A percentile compares a stretch with the other conserved stretches of the same genome.
Conservation (phyloP, 192 early-diverging fungal species). For the Spizellomyces punctatus region DNA sequence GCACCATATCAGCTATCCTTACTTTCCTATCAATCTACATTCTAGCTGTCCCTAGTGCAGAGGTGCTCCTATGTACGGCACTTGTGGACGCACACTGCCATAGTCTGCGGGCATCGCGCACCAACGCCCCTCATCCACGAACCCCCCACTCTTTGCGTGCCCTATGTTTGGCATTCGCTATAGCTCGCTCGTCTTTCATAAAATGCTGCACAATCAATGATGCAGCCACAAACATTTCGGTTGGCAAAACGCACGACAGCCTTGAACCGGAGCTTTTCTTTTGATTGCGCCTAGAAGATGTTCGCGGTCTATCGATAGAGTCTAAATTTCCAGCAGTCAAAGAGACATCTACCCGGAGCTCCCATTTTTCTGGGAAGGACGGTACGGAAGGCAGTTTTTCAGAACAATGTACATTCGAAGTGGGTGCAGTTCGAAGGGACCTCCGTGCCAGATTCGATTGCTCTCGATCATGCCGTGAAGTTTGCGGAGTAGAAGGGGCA, state of each 20-base stretch:
- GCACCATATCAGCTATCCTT: too few relatives aligned
- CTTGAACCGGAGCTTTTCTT: background rate
- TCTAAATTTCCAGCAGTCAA: background rate
- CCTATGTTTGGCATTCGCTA: too few relatives aligned
- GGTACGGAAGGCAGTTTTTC: background rate
- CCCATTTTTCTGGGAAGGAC: slow-evolving; percentile 21
- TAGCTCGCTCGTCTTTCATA: slow-evolving; percentile 2
- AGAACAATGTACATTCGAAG: background rate
- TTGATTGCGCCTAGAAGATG: too few relatives aligned
- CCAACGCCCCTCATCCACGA: too few relatives aligned
- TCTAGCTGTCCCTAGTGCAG: too few relatives aligned
- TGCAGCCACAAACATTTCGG: slow-evolving; percentile 20
- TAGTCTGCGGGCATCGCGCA: too few relatives aligned
- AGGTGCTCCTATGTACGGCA: too few relatives aligned
- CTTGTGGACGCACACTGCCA: too few relatives aligned
- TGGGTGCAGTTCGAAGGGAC: background rate
- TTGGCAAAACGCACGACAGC: background rate
- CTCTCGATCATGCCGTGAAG: too few relatives aligned
- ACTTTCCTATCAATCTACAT: too few relatives aligned
- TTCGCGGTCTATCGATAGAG: too few relatives aligned
- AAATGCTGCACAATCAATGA: slow-evolving; percentile 20
- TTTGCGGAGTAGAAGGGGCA: background rate
- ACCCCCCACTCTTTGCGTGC: too few relatives aligned
- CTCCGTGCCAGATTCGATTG: background rate
- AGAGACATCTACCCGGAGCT: slow-evolving; percentile 5